Evolutionary conservation across 78 protist species (phyloP).

Genomic region (Planoprotostelium fungivorum): DNA sequence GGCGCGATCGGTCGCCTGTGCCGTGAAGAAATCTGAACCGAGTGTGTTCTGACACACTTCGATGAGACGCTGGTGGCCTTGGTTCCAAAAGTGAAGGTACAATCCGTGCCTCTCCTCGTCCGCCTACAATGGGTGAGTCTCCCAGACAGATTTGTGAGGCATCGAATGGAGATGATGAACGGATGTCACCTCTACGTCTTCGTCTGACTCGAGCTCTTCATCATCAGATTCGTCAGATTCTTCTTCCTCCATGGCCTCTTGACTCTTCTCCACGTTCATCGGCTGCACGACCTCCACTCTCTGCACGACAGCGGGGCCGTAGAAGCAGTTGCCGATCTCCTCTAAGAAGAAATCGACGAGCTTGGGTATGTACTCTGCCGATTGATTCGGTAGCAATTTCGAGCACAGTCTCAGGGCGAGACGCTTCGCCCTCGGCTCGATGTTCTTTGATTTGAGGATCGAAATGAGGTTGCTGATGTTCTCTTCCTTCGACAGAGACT

Average conservation of each 20-base stretch:
- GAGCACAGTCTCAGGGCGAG: constrained; percentile 1
- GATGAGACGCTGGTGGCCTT: constrained; percentile 9
- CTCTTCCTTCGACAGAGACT: not conserved
- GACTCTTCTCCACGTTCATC: not conserved
- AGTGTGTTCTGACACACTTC: not conserved
- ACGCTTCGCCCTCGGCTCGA: not conserved
- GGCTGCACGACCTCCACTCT: not conserved
- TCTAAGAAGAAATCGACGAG: constrained; percentile 3
- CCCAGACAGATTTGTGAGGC: no score
- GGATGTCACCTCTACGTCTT: not conserved
- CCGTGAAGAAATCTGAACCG: not conserved
- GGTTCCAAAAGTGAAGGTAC: not conserved
- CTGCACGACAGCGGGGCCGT: not conserved
- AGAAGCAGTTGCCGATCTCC: constrained; percentile 1
- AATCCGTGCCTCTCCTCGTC: not conserved
- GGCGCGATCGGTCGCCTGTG: not conserved
- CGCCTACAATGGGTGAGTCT: not conserved
- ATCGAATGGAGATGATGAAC: not conserved
- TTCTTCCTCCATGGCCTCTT: not conserved
- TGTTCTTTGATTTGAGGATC: not conserved
- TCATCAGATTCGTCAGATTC: not conserved
- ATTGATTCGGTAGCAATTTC: not conserved
- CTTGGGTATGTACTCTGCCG: not conserved
- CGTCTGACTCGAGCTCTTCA: constrained; percentile 1
- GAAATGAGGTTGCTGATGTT: not conserved